phyloP scores from a whole-genome alignment of 2,329 filamentous ascomycete species.

The Simplicillium aogashimaense region DNA sequence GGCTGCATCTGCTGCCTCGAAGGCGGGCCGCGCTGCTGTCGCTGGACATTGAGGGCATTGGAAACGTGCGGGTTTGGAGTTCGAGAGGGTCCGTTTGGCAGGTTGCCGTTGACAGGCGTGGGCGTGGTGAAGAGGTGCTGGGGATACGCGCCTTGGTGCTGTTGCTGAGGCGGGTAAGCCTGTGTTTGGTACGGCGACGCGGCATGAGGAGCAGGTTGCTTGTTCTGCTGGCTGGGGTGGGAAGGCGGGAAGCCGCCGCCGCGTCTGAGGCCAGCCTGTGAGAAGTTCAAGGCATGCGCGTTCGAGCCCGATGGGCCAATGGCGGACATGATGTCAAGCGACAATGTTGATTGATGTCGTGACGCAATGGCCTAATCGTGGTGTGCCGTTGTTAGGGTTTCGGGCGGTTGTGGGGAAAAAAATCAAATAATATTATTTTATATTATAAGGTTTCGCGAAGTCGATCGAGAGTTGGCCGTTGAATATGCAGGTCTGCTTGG shows the following conservation, averaged over 20 bases:
- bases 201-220: constrained; percentile 44
- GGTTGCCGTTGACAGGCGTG: constrained; percentile 34
- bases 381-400: background rate
- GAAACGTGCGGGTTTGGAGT: constrained; percentile 34
- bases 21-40: constrained; percentile 29
- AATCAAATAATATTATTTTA: background rate
- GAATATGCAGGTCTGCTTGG: too few species aligned
- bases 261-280: constrained; percentile 39
- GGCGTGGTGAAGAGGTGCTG: constrained; percentile 43
- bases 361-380: background rate
- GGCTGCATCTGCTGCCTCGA: constrained; percentile 27
- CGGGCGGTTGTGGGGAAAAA: background rate
- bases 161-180: constrained; percentile 42
- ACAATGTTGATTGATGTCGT: background rate
- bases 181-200: constrained; percentile 45
- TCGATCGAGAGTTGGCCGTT: too few species aligned
- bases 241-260: constrained; percentile 31
- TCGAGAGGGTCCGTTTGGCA: constrained; percentile 37
- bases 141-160: constrained; percentile 34
- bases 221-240: constrained; percentile 41
- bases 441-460: background rate
- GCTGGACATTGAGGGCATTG: constrained; percentile 34
- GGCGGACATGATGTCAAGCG: constrained; percentile 30
- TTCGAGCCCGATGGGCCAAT: constrained; percentile 40
- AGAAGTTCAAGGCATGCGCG: constrained; percentile 41